phyloP scores from a whole-genome alignment of 2,329 filamentous ascomycete genomes.

The Drechslerella coelobrocha region DNA sequence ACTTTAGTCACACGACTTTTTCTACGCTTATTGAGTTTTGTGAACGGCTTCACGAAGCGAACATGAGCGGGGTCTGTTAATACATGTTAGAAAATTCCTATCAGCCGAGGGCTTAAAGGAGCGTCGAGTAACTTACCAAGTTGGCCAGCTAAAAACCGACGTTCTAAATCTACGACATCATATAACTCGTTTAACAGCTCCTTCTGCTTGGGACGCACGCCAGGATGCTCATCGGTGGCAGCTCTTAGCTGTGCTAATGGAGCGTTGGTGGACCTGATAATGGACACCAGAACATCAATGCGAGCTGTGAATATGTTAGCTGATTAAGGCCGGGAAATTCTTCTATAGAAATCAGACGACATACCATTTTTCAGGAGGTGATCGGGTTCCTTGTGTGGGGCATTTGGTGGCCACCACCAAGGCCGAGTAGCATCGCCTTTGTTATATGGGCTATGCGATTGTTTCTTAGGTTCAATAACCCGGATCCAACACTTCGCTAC shows the following conservation, averaged over 20 bases:
- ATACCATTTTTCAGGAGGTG: slow-evolving; percentile 72
- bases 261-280: not conserved
- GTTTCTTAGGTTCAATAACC: slow-evolving; percentile 76
- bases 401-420: slow-evolving; percentile 71
- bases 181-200: slow-evolving; percentile 45
- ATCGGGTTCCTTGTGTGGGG: slow-evolving; percentile 75
- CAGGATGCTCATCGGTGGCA: slow-evolving; percentile 30
- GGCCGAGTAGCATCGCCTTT: slow-evolving; percentile 69
- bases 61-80: slow-evolving; percentile 20
- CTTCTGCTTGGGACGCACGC: slow-evolving; percentile 23
- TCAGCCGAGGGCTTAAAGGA: not conserved
- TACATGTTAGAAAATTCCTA: not conserved
- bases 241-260: slow-evolving; percentile 30
- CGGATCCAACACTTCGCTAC: slow-evolving; percentile 80
- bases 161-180: slow-evolving; percentile 35
- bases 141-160: slow-evolving; percentile 15
- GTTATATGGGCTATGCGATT: slow-evolving; percentile 75
- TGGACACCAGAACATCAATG: slow-evolving; percentile 25
- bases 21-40: slow-evolving; percentile 30
- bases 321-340: too few relatives aligned
- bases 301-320: slow-evolving; percentile 9
- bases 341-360: too few relatives aligned
- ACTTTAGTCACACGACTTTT: slow-evolving; percentile 10
- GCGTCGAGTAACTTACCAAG: not conserved
- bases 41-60: slow-evolving; percentile 25